Base-by-base conservation (phyloP, 108 stramenopile genomes). In the Cyclotella choctawhatcheeana region DNA sequence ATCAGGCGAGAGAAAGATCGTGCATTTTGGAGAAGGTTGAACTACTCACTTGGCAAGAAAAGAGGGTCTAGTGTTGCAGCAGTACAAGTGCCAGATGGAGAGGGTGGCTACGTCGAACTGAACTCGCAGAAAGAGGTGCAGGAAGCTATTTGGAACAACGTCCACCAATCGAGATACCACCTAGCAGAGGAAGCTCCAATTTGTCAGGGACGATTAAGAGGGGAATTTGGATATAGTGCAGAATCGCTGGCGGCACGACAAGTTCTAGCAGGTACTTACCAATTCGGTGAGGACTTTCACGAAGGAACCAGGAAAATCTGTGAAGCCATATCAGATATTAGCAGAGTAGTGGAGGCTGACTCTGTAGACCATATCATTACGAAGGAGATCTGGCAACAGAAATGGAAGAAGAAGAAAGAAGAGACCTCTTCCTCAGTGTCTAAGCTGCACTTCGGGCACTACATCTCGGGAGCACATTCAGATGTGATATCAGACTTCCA, bases 1-100 rank as follows among this genome's bases (percentile, higher is more conserved):
- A 68, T 76, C 2, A 14, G 44, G 26, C 26, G 67, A 7, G 75
- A 76, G 51, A 25, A 62, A 32, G 44, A 76, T 14, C 13, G 66
- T 6, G 29, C 58, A 0, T 76, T 60, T 34, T 76, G 66, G 66
- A n/a, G 67, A 50, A 12, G 48, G 8, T 3, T 76, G 16, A 68
- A 62, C 22, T 68, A 62, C 24, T 27, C 47, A 1, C 47, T 53
- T 6, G 33, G 34, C 0, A 61, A 68, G 45, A n/a, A 51, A 0
- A n/a, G 0, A 8, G 51, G 51, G 0, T 18, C 45, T 3, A 59
- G 58, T 17, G 44, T 67, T 2, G 44, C 40, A 0, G 21, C 45
- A 13, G 75, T 68, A 0, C 75, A 76, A 29, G 47, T 66, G 0
- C 12, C 32, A 6, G 0, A n/a, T 2, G 16, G 33, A 4, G 48